phyloP scores from a whole-genome alignment of 2,329 filamentous ascomycete species.

The Paraconiothyrium sp. region DNA sequence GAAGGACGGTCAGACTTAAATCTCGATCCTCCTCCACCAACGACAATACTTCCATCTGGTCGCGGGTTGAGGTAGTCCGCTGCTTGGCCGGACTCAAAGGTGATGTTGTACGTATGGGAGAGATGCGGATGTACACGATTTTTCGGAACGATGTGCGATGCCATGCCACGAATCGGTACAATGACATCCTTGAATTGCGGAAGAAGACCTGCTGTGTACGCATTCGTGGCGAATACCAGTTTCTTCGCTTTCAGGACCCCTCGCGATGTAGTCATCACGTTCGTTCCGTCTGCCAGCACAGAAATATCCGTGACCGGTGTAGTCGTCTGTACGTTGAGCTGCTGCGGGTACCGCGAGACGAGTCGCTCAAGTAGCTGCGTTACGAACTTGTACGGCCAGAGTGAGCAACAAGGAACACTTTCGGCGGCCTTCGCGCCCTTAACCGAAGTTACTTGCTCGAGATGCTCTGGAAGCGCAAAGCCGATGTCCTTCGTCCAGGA shows the following conservation, averaged over 20 bases:
- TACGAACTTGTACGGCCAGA: conserved; percentile 45
- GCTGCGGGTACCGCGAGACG: conserved; percentile 21
- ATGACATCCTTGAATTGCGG: conserved; percentile 50
- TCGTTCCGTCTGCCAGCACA: conserved; percentile 14
- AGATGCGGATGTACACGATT: conserved; percentile 30
- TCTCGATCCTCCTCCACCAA: conserved; percentile 48
- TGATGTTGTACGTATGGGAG: conserved; percentile 39
- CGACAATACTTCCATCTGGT: conserved; percentile 21
- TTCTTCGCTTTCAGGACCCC: conserved; percentile 30
- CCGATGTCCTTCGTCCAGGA: conserved; percentile 29
- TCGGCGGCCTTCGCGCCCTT: conserved; percentile 31
- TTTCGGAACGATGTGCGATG: conserved; percentile 27
- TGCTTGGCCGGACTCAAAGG: conserved; percentile 18
- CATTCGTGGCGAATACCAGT: conserved; percentile 40
- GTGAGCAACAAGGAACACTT: conserved; percentile 26
- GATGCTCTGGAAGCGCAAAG: conserved; percentile 19
- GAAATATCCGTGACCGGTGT: conserved; percentile 27
- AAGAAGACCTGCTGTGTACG: conserved; percentile 37
- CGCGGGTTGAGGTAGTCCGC: conserved; percentile 29
- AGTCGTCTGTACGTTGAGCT: conserved; percentile 37
- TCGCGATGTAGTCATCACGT: conserved; percentile 30
- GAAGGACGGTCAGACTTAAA: conserved; percentile 46
- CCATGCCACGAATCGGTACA: conserved; percentile 45
- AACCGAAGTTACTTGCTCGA: conserved; percentile 31
- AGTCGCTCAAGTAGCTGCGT: conserved; percentile 29